Evolutionary conservation across 2,329 filamentous ascomycete genomes (phyloP).

Genomic region (Colletotrichum spaethianum): DNA sequence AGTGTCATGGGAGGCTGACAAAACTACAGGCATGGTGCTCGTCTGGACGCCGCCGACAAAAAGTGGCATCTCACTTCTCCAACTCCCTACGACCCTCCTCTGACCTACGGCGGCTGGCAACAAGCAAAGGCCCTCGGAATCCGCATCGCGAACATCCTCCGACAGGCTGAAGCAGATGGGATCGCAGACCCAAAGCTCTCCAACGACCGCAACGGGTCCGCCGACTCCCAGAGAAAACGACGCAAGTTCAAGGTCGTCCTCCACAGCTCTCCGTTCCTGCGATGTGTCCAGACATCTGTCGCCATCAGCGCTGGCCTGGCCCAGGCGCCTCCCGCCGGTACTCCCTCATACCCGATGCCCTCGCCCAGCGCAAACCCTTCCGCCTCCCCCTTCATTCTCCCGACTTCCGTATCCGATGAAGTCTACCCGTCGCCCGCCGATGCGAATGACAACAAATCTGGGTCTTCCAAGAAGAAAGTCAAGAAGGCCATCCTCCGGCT

Average conservation of each 20-base stretch:
- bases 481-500: slow-evolving; percentile 80
- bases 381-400: slow-evolving; percentile 32
- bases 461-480: slow-evolving; percentile 47
- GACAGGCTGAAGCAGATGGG: slow-evolving; percentile 64
- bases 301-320: slow-evolving; percentile 89
- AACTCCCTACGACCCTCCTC: slow-evolving; percentile 93
- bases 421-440: slow-evolving; percentile 33
- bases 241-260: slow-evolving; percentile 84
- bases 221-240: slow-evolving; percentile 56
- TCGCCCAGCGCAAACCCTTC: slow-evolving; percentile 44
- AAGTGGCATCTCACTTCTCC: slow-evolving; percentile 95
- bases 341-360: slow-evolving; percentile 51
- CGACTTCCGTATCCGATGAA: slow-evolving; percentile 33
- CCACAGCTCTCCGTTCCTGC: slow-evolving; percentile 92
- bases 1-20: slow-evolving; percentile 10
- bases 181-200: slow-evolving; percentile 46
- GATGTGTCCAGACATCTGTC: slow-evolving; percentile 93
- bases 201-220: slow-evolving; percentile 42
- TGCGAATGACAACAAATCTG: slow-evolving; percentile 28
- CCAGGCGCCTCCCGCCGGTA: slow-evolving; percentile 63
- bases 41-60: slow-evolving; percentile 94
- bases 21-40: slow-evolving; percentile 81
- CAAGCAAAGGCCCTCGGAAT: slow-evolving; percentile 87
- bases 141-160: slow-evolving; percentile 83
- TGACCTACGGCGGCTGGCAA: slow-evolving; percentile 94